phyloP scores from a whole-genome alignment of 495 filamentous ascomycete genomes.

The Xylaria longipes region DNA sequence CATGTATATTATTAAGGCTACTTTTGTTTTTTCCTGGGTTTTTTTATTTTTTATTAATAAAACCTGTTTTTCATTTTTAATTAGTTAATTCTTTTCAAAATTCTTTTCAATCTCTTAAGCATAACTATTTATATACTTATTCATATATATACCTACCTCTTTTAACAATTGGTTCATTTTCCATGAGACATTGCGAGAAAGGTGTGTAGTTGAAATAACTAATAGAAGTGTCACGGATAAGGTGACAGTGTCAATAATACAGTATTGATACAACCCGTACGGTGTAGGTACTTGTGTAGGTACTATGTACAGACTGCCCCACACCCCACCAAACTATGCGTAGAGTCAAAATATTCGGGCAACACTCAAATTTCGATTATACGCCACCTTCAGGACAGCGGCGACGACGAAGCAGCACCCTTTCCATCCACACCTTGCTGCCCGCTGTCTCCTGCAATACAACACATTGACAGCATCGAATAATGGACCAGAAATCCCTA shows the following conservation, averaged over 20 bases:
- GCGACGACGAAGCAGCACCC: conserved; percentile 31
- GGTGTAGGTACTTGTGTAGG: not conserved
- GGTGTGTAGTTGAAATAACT: not conserved
- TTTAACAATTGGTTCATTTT: no score
- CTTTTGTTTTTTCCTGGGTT: no score
- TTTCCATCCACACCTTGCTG: not conserved
- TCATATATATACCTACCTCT: no score
- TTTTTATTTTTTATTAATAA: no score
- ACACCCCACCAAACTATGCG: conserved; percentile 30
- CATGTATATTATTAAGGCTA: no score
- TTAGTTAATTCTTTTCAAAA: no score
- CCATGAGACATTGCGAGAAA: not conserved
- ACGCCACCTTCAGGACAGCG: conserved; percentile 32
- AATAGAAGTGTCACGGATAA: no score
- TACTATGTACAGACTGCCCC: conserved; percentile 10
- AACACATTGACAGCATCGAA: conserved; percentile 14
- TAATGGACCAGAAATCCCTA: conserved; percentile 44
- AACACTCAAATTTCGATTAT: conserved; percentile 27
- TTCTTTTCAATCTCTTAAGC: no score
- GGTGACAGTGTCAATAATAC: not conserved
- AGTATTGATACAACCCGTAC: not conserved
- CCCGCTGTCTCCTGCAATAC: not conserved
- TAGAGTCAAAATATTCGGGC: conserved; percentile 31
- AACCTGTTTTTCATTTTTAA: no score
- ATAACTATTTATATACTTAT: no score